A percentile compares a stretch with the other conserved stretches of the same genome.
Evolutionary conservation across 371 early-diverging fungal species (phyloP).

Genomic region (Actinomortierella ambigua): DNA sequence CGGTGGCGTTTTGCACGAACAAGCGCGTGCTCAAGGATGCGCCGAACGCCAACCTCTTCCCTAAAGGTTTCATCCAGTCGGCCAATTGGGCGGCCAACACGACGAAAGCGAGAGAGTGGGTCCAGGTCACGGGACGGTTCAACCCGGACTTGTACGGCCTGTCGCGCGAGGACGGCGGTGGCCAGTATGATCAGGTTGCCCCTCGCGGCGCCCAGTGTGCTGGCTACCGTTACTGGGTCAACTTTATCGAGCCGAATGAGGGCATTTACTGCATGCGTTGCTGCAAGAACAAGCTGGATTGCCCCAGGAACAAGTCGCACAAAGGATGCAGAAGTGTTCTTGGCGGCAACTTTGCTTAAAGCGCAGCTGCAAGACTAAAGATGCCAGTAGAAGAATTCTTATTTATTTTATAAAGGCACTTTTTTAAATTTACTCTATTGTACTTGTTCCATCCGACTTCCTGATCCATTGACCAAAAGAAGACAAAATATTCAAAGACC

Average conservation of each 20-base stretch:
- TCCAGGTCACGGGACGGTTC: conserved; percentile 63
- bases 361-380: no score
- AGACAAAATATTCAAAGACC: no score
- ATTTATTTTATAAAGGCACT: no score
- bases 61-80: conserved; percentile 52
- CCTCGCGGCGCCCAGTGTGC: conserved; percentile 53
- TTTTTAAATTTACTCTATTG: no score
- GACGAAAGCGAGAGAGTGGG: conserved; percentile 43
- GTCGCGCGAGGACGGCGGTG: conserved; percentile 51
- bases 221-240: conserved; percentile 56
- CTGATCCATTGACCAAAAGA: no score
- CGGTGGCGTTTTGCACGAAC: conserved; percentile 54
- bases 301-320: conserved; percentile 38
- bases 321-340: conserved; percentile 35
- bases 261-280: conserved; percentile 59
- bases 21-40: conserved; percentile 39
- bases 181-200: conserved; percentile 56
- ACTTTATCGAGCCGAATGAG: conserved; percentile 55
- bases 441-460: no score
- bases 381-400: no score
- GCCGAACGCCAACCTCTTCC: conserved; percentile 44
- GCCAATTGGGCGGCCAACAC: conserved; percentile 52
- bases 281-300: conserved; percentile 52
- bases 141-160: conserved; percentile 50
- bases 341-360: conserved; percentile 31